Percentiles rank a stretch among this genome's conserved stretches.
phyloP scores from a whole-genome alignment of 345 rosid species.

The Nasturtium officinale region DNA sequence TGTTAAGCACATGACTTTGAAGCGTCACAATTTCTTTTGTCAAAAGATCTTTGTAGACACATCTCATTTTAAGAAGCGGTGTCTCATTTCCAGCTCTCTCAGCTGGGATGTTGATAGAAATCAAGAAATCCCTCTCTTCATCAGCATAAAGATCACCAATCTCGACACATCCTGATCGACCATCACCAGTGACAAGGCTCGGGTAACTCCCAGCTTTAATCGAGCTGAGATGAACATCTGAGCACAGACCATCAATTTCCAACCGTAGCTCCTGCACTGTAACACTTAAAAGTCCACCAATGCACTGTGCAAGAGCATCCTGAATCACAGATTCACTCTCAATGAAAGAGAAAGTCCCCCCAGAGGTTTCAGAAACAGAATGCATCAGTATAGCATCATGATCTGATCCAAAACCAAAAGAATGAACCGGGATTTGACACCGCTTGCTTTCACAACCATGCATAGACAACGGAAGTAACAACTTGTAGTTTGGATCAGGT shows the following conservation, averaged over 20 bases:
- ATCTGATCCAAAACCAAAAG: constrained; percentile 93
- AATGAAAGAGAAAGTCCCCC: constrained; percentile 94
- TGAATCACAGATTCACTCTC: constrained; percentile 89
- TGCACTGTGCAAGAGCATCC: constrained; percentile 98
- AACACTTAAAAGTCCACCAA: constrained; percentile 95
- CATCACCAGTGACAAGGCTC: constrained; percentile 50
- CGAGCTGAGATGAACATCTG: constrained; percentile 56
- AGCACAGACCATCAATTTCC: constrained; percentile 57
- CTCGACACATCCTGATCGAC: constrained; percentile 58
- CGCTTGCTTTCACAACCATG: constrained; percentile 53
- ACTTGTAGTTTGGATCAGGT: constrained; percentile 60
- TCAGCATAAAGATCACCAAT: constrained; percentile 96
- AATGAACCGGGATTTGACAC: constrained; percentile 82
- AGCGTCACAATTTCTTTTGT: constrained; percentile 60
- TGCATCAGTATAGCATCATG: constrained; percentile 95
- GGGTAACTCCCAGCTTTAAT: constrained; percentile 83
- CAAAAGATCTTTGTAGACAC: constrained; percentile 76
- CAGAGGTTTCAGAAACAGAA: constrained; percentile 82
- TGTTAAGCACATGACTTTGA: constrained; percentile 58
- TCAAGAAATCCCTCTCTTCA: constrained; percentile 89
- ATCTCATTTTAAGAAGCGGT: constrained; percentile 67
- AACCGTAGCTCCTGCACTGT: constrained; percentile 87
- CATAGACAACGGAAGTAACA: constrained; percentile 69
- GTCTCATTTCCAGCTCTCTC: constrained; percentile 54
- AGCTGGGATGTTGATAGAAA: constrained; percentile 70